Base-by-base conservation (phyloP, 2,329 filamentous ascomycete genomes). In the Myriosclerotinia curreyana region DNA sequence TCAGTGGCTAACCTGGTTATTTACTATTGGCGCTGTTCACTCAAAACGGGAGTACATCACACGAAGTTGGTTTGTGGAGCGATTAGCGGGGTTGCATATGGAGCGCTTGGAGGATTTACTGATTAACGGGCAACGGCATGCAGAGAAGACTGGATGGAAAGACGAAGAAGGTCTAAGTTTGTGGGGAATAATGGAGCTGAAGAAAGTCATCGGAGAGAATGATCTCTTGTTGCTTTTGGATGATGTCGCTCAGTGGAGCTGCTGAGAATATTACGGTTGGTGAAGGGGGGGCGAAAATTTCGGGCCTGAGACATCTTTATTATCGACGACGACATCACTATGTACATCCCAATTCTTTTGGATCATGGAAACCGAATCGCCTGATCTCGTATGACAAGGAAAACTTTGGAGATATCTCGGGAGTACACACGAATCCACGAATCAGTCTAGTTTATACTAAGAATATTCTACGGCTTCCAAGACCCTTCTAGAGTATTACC, bases 1-100 rank as follows among this genome's bases (percentile, higher is more conserved):
- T 42, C 52, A 34, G n/a, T 51, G 52, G 53, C 44, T 65, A 34
- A 34, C 48, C 46, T 63, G 64, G 59, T 36, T 62, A 8, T 58
- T 22, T 25, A n/a, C 52, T 15, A 56, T 62, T 49, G 64, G 64
- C 15, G 60, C 51, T n/a, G 11, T 56, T 6, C 40, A 63, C 14
- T 58, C 59, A 14, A 58, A 31, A 15, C 28, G 52, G 36, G 46
- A 48, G 44, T 6, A 6, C 14, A 56, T 56, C 31, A 58, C 42
- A 38, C 51, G 51, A 49, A 55, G 9, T 28, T 62, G 52, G 60
- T 56, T 56, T 58, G 42, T 58, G 60, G 51, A 49, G 60, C 22
- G 49, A 22, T 48, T 62, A 42, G 60, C 40, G 51, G 60, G 60
- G 60, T 55, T 55, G 40, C 44, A 48, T 36, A 48, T 36, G 54